phyloP scores from a whole-genome alignment of 768 basidiomycete species.

The Lactarius vividus region DNA sequence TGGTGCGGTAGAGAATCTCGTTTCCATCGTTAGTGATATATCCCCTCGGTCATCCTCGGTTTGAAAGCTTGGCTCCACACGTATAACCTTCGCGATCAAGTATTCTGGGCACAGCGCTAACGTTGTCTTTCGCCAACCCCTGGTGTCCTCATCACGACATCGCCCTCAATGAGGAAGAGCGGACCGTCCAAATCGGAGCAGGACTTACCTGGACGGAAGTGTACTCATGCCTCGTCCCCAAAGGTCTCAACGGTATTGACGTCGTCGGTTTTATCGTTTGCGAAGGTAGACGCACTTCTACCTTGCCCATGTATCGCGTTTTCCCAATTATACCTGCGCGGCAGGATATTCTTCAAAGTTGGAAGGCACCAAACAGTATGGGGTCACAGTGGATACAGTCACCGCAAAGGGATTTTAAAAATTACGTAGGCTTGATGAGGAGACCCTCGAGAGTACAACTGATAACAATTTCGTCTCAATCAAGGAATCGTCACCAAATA shows the following conservation, averaged over 20 bases:
- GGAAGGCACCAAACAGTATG: conserved; percentile 25
- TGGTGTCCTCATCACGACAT: conserved; percentile 26
- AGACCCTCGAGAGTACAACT: not conserved
- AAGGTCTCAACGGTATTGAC: conserved; percentile 26
- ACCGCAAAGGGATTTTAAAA: conserved; percentile 12
- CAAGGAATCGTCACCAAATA: conserved; percentile 13
- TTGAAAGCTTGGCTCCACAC: not conserved
- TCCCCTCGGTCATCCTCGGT: not conserved
- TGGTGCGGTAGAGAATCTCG: not conserved
- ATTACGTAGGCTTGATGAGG: conserved; percentile 4
- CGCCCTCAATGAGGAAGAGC: conserved; percentile 1
- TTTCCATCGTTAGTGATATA: not conserved
- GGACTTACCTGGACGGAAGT: conserved; percentile 29
- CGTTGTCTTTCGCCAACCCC: conserved; percentile 28
- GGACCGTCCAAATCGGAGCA: conserved; percentile 17
- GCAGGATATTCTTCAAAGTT: conserved; percentile 6
- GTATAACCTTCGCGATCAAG: conserved; percentile 23
- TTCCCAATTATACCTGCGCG: not conserved
- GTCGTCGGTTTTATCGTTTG: too few species aligned
- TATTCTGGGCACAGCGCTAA: conserved; percentile 25
- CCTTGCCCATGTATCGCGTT: too few species aligned
- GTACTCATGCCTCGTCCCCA: conserved; percentile 18
- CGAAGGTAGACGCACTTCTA: not conserved
- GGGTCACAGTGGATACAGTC: conserved; percentile 23
- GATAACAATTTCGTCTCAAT: not conserved